Conservation (phyloP, 768 basidiomycete species). For the Leccinum disarticulatum region DNA sequence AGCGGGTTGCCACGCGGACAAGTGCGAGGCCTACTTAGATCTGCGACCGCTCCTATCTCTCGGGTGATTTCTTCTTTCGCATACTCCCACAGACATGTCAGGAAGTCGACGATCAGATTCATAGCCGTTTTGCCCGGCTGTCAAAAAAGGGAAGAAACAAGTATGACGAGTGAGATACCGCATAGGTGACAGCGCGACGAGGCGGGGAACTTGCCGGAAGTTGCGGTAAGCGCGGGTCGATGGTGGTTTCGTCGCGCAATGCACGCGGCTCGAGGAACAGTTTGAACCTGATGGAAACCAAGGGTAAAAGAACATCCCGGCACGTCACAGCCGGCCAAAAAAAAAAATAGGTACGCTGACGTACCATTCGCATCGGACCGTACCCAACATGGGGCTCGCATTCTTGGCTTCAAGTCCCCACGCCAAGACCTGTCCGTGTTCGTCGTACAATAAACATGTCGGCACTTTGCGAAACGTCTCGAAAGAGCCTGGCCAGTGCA, state of each 20-base stretch:
- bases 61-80: slow-evolving; percentile 84
- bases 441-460: slow-evolving; percentile 82
- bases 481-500: slow-evolving; percentile 82
- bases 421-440: slow-evolving; percentile 67
- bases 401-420: slow-evolving; percentile 92
- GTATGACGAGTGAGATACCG: not conserved
- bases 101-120: slow-evolving; percentile 82
- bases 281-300: slow-evolving; percentile 63
- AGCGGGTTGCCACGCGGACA: not conserved
- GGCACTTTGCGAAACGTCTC: slow-evolving; percentile 88
- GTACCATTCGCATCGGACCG: slow-evolving; percentile 56
- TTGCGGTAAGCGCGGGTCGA: slow-evolving; percentile 78
- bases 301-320: not conserved
- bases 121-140: slow-evolving; percentile 74
- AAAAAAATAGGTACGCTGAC: slow-evolving; percentile 7
- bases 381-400: slow-evolving; percentile 64
- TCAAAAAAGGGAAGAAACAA: slow-evolving; percentile 4
- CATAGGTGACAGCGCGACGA: not conserved
- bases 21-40: slow-evolving; percentile 57
- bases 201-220: slow-evolving; percentile 59
- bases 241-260: slow-evolving; percentile 63
- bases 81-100: slow-evolving; percentile 83
- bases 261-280: slow-evolving; percentile 82
- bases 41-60: slow-evolving; percentile 83
- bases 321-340: not conserved